These are phyloP conservation scores for Sphagnum tenellum DNA, from an alignment of 225 moss, liverwort and hornwort genomes.

Conservation along the genomic window DNA sequence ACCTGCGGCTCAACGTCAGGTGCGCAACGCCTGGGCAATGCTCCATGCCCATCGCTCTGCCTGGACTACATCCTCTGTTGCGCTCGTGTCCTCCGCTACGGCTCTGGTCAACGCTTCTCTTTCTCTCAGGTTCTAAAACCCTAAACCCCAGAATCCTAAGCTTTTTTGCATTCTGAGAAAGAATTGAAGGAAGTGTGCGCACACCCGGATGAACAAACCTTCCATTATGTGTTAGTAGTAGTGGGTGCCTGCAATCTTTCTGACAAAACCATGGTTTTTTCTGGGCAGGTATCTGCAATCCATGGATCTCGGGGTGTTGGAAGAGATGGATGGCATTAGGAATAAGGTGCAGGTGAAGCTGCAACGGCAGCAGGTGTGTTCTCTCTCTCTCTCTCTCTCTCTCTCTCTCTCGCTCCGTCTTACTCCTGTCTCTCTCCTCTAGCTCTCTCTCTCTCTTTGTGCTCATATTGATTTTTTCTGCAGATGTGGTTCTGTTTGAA, in stretches of 20 bases:
- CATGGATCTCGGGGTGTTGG: constrained; percentile 66
- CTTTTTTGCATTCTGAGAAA: too few relatives aligned
- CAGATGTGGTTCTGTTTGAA: too few relatives aligned
- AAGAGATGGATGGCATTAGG: constrained; percentile 58
- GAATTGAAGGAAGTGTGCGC: too few relatives aligned
- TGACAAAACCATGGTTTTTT: not conserved
- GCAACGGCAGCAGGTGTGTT: constrained; percentile 48
- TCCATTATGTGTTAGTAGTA: too few relatives aligned
- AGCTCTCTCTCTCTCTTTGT: too few relatives aligned
- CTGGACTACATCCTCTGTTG: constrained; percentile 58
- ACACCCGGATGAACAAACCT: too few relatives aligned
- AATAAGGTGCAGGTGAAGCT: constrained; percentile 65
- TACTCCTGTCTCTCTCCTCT: not conserved
- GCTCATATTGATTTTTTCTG: too few relatives aligned
- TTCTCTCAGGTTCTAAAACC: constrained; percentile 27
- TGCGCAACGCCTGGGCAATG: constrained; percentile 83
- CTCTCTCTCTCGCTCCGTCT: not conserved
- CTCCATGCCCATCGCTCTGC: constrained; percentile 59
- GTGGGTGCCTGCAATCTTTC: too few relatives aligned
- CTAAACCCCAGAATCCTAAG: too few relatives aligned
- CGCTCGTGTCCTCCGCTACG: constrained; percentile 52
- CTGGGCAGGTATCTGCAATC: constrained; percentile 50
- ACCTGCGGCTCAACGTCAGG: constrained; percentile 85
- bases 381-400: not conserved
- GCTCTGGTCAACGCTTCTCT: constrained; percentile 68